A percentile compares a stretch with the other conserved stretches of the same genome.
Conservation (phyloP, 1,284 basidiomycete species). For the Austroboletus novae-zelandiae region DNA sequence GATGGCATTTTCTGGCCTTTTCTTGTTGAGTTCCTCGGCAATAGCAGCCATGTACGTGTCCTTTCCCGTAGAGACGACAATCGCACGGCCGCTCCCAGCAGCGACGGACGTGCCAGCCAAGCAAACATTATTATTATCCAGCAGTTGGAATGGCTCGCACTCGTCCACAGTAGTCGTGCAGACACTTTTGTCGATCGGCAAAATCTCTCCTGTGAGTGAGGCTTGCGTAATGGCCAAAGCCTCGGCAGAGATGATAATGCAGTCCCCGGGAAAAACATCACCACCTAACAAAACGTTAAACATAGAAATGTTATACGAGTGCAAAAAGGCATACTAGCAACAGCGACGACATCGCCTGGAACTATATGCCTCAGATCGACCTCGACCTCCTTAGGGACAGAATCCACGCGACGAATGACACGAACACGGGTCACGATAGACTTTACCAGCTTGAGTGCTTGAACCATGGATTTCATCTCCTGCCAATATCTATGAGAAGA, state of each 20-base stretch:
- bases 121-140: conserved; percentile 30
- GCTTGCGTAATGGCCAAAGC: conserved; percentile 28
- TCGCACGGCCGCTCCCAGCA: conserved; percentile 27
- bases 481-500: conserved; percentile 27
- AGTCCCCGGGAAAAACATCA: conserved; percentile 34
- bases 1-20: conserved; percentile 29
- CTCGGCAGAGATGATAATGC: conserved; percentile 31
- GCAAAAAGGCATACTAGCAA: conserved; percentile 25
- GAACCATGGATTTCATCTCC: conserved; percentile 32
- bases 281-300: conserved; percentile 17
- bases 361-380: conserved; percentile 28
- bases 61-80: conserved; percentile 31
- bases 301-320: background rate
- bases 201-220: conserved; percentile 32
- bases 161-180: conserved; percentile 15
- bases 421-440: conserved; percentile 34
- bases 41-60: conserved; percentile 35
- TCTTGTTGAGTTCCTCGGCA: conserved; percentile 33
- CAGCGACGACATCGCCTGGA: conserved; percentile 27
- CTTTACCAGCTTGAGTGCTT: conserved; percentile 32
- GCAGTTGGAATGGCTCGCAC: conserved; percentile 24
- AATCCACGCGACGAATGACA: conserved; percentile 24
- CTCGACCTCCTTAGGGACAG: conserved; percentile 24
- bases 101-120: conserved; percentile 33
- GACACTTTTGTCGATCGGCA: conserved; percentile 27